Evolutionary conservation across 2,329 filamentous ascomycete species (phyloP), one percentile per base, ranked within the genome.

Genomic region (Ceratocystiopsis minuta): DNA sequence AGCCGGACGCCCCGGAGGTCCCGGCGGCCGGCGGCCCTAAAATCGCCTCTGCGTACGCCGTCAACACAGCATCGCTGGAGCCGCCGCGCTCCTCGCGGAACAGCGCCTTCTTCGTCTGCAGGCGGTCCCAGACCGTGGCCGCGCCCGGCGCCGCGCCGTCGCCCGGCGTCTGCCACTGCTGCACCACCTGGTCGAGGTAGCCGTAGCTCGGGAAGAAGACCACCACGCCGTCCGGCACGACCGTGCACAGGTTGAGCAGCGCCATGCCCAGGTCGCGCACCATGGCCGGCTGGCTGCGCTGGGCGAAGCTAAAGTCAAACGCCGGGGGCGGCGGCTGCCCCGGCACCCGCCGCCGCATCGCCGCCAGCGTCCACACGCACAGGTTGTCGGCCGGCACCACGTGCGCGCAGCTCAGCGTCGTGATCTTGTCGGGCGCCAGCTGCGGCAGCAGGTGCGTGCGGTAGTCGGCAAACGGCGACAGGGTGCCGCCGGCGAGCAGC

Each of bases 381-480:
- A 98, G 68, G 48, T 86, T 94, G 3, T 76, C 72, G 0, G 72
- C 60, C 0, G 90, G 88, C 42, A 98, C 92, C 37, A 98, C 87
- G 59, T 98, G 90, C 0, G 85, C 87, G 55, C 88, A 98, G 50
- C 86, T 95, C 28, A 95, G 71, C 0, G 83, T 94, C 11, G 70
- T 78, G 37, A 96, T 70, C 43, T 74, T 74, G 0, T 64, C 59
- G 1, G 67, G 50, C 0, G 71, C 55, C 0, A 94, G 58, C 39
- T 82, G 79, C 0, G 88, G 82, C 47, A 98, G 90, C 0, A 98
- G 67, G 52, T 95, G 83, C 4, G 80, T 70, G 33, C 72, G 77
- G 59, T 94, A 98, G 60, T 96, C 90, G 18, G 79, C 73, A 64
- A 96, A 93, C 0, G 90, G 90, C 3, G 90, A 93, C 90, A 98